Percentiles rank a stretch among this genome's conserved stretches.
Evolutionary conservation across 2,329 filamentous ascomycete genomes (phyloP).

Genomic region (Cytospora piceicola): DNA sequence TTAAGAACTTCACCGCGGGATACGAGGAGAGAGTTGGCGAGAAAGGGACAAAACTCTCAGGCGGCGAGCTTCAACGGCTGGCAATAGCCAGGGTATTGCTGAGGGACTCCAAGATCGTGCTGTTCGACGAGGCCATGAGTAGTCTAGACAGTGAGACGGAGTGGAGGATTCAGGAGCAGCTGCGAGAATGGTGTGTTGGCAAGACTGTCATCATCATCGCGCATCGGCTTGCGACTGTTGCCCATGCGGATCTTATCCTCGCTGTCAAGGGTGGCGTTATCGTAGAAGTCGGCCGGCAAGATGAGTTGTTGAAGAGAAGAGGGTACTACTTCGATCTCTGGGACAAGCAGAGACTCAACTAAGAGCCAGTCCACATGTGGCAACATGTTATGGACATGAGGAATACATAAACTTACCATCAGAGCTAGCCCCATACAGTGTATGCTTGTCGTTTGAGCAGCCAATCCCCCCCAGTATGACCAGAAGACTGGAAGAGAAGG

Average conservation of each 20-base stretch:
- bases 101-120: conserved; percentile 21
- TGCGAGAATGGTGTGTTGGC: conserved; percentile 18
- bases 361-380: background rate
- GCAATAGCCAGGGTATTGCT: conserved; percentile 44
- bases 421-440: background rate
- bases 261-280: conserved; percentile 9
- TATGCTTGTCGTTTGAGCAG: too few relatives aligned
- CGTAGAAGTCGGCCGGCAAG: conserved; percentile 4
- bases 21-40: conserved; percentile 54
- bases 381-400: background rate
- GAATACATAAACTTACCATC: background rate
- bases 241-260: conserved; percentile 6
- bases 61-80: conserved; percentile 55
- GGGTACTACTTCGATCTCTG: conserved; percentile 9
- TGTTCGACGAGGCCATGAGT: conserved; percentile 31
- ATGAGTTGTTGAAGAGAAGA: conserved; percentile 7
- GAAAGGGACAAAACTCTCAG: conserved; percentile 52
- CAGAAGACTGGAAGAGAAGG: too few relatives aligned
- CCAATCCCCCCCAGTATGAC: too few relatives aligned
- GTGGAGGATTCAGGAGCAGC: conserved; percentile 24
- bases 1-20: conserved; percentile 58
- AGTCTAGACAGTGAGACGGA: conserved; percentile 29
- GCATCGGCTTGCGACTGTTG: conserved; percentile 22
- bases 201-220: conserved; percentile 26
- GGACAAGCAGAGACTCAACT: conserved; percentile 9